Percentiles rank a stretch among this genome's conserved stretches.
Evolutionary conservation across 2,329 filamentous ascomycete species (phyloP).

Genomic region (Beauveria varroae): DNA sequence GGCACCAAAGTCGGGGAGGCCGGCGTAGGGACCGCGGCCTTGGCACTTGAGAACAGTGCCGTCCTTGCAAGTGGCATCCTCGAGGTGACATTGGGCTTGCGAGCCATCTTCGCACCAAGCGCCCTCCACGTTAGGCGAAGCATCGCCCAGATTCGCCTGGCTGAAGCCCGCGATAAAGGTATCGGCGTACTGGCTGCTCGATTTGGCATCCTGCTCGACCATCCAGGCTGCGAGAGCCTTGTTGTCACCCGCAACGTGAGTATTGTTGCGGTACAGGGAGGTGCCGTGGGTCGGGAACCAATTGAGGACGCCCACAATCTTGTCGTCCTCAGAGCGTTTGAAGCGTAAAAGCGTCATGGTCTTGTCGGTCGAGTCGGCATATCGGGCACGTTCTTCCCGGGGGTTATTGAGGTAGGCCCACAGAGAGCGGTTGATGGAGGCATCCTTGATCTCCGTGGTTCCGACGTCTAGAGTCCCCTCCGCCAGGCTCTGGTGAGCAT

Average conservation of each 20-base stretch:
- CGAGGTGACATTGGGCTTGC: slow-evolving; percentile 61
- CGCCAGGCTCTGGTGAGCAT: slow-evolving; percentile 56
- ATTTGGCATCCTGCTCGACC: slow-evolving; percentile 62
- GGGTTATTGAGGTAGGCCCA: slow-evolving; percentile 87
- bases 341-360: slow-evolving; percentile 72
- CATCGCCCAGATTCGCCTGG: slow-evolving; percentile 86
- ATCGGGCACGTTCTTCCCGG: slow-evolving; percentile 61
- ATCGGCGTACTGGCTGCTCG: slow-evolving; percentile 40
- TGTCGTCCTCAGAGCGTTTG: slow-evolving; percentile 62
- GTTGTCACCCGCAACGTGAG: slow-evolving; percentile 86
- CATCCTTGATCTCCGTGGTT: slow-evolving; percentile 53
- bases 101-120: slow-evolving; percentile 86
- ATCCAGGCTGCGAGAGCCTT: slow-evolving; percentile 87
- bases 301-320: slow-evolving; percentile 72
- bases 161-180: slow-evolving; percentile 87
- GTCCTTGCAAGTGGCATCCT: slow-evolving; percentile 75
- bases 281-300: slow-evolving; percentile 94
- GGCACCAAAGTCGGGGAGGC: slow-evolving; percentile 60
- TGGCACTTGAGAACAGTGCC: slow-evolving; percentile 65
- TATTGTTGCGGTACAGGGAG: slow-evolving; percentile 86
- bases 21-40: slow-evolving; percentile 63
- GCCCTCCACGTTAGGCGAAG: slow-evolving; percentile 77
- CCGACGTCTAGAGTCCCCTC: slow-evolving; percentile 24
- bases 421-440: slow-evolving; percentile 82
- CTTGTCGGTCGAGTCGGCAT: slow-evolving; percentile 47